Conservation (phyloP, 441 rosid species). For the Cnidoscolus chayamansa region DNA sequence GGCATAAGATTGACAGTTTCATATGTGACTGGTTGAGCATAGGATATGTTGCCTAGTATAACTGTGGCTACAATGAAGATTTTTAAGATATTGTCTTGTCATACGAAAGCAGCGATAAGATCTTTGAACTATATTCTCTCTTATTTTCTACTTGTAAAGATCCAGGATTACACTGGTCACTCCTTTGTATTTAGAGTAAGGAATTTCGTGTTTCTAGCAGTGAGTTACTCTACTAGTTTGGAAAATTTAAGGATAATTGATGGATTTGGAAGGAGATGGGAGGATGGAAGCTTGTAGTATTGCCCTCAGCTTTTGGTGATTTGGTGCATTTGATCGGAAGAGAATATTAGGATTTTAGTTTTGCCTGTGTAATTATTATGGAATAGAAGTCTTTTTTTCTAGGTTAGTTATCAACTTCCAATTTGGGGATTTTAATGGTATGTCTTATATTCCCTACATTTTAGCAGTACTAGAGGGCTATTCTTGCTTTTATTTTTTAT, state of each 20-base stretch:
- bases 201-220: neutral
- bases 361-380: neutral
- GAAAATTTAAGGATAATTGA: neutral
- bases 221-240: neutral
- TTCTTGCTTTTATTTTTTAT: no score
- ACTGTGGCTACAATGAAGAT: neutral
- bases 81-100: neutral
- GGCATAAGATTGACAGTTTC: conserved; percentile 1
- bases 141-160: neutral
- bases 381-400: neutral
- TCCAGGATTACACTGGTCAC: neutral
- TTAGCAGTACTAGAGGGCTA: neutral
- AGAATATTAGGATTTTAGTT: neutral
- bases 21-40: neutral
- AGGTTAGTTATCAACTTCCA: neutral
- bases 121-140: neutral
- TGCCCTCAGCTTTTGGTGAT: neutral
- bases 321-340: neutral
- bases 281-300: neutral
- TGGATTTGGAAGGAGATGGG: neutral
- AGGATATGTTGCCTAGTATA: neutral
- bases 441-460: neutral
- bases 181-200: neutral
- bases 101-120: neutral
- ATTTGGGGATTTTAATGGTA: neutral